Evolutionary conservation across 768 basidiomycete genomes (phyloP), one percentile per base, ranked within the genome.

Genomic region (Tricholoma terreum): DNA sequence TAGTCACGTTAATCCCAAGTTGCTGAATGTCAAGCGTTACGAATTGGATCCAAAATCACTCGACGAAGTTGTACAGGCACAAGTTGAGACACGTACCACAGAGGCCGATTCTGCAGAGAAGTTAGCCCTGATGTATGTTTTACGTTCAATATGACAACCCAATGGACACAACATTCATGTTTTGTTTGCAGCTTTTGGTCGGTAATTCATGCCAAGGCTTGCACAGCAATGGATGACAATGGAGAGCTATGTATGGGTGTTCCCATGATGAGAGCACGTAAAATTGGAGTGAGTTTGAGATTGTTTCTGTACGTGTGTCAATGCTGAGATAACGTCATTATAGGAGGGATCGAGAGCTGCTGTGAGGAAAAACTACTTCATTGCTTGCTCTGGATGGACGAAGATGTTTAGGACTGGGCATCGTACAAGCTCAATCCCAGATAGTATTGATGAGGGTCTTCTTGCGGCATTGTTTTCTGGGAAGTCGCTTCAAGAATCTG

Each of bases 391-490:
- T 19, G 56, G 50, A 30, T 52, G 50, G 50, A 30, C 22, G 17
- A 36, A 17, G 31, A 14, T 6, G 11, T 57, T 51, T 9, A 48
- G 24, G 19, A 17, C 10, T 4, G 43, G 43, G 1, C 56, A 57
- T 46, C 30, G 31, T 10, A 52, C 56, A 6, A 35, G 36, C 10
- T 17, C 38, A 7, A 57, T 57, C 50, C 50, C 42, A 1, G 50
- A 57, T 52, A 19, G 46, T 21, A 50, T 57, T 5, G 42, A 57
- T 46, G 56, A 57, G 21, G 31, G 22, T 30, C 12, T 57, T 8
- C 42, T 57, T 9, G 22, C 50, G 6, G 45, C 52, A 19, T 43
- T 57, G 7, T 31, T 50, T n/a, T n/a, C 27, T 8, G 49, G 49
- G 11, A 11, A 50, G 24, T 9, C 27, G 3, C 49, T 50, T 50